These are phyloP conservation scores for Akanthomyces muscarius DNA, from an alignment of 2,329 filamentous ascomycete genomes.

Conservation along the genomic window DNA sequence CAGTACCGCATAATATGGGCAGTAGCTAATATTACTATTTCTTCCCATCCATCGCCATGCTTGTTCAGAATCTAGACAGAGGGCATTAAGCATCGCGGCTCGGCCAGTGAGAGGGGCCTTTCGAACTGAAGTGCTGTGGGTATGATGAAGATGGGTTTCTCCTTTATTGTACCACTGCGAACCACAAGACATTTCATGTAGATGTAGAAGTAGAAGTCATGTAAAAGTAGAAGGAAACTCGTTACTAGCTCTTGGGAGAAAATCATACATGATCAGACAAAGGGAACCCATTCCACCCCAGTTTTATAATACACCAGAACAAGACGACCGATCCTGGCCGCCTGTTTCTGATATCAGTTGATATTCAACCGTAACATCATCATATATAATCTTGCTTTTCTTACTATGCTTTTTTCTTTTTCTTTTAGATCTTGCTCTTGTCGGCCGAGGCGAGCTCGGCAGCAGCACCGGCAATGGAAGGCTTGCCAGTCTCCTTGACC, in stretches of 20 bases:
- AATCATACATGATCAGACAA: conserved; percentile 11
- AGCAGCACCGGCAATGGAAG: conserved; percentile 76
- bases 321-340: background rate
- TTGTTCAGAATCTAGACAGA: too few relatives aligned
- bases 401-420: conserved; percentile 2
- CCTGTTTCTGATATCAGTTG: background rate
- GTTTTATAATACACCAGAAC: conserved; percentile 13
- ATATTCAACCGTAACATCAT: background rate
- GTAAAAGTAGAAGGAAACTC: background rate
- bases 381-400: conserved; percentile 2
- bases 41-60: background rate
- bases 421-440: conserved; percentile 28
- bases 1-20: too few relatives aligned
- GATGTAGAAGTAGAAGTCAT: background rate
- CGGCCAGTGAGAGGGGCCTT: too few relatives aligned
- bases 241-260: conserved; percentile 6
- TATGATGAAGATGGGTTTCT: too few relatives aligned
- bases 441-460: conserved; percentile 59
- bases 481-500: conserved; percentile 90
- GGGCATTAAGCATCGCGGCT: too few relatives aligned
- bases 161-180: too few relatives aligned
- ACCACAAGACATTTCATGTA: background rate
- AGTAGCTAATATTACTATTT: background rate
- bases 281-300: background rate
- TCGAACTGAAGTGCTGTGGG: too few relatives aligned